These are phyloP conservation scores for Candolleomyces efflorescens DNA, from an alignment of 768 basidiomycete species.

Conservation along the genomic window DNA sequence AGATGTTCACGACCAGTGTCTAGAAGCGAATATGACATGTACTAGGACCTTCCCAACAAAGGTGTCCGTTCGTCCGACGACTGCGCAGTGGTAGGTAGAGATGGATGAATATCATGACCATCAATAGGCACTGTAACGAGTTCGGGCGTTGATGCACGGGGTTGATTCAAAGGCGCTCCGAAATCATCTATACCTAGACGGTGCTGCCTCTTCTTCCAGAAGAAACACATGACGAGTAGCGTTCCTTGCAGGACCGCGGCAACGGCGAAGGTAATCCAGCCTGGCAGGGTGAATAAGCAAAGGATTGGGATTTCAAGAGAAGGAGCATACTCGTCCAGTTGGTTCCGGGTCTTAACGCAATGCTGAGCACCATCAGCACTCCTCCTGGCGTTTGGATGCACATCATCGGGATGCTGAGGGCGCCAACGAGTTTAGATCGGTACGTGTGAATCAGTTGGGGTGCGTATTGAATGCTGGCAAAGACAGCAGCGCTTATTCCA, in stretches of 20 bases:
- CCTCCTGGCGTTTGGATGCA: constrained; percentile 89
- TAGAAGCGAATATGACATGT: too few species aligned
- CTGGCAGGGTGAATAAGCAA: constrained; percentile 40
- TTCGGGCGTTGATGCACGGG: not conserved
- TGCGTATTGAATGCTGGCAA: constrained; percentile 82
- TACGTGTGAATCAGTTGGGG: constrained; percentile 87
- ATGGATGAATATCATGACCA: too few species aligned
- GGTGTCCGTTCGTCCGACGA: too few species aligned
- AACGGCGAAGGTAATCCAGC: constrained; percentile 78
- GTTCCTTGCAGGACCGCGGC: constrained; percentile 81
- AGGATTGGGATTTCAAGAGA: not conserved
- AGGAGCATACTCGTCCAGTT: constrained; percentile 13
- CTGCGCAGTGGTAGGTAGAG: too few species aligned
- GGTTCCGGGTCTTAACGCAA: constrained; percentile 55
- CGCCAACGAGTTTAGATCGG: constrained; percentile 76
- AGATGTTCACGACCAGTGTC: too few species aligned
- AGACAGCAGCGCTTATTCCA: constrained; percentile 72
- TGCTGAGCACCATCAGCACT: constrained; percentile 79
- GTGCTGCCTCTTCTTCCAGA: constrained; percentile 79
- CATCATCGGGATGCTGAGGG: constrained; percentile 95
- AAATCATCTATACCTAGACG: constrained; percentile 85
- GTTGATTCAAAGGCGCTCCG: constrained; percentile 46
- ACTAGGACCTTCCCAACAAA: too few species aligned
- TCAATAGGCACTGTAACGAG: not conserved
- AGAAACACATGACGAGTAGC: constrained; percentile 80